Conservation (phyloP, 2,329 filamentous ascomycete species). For the Calonectria multiphialidica region DNA sequence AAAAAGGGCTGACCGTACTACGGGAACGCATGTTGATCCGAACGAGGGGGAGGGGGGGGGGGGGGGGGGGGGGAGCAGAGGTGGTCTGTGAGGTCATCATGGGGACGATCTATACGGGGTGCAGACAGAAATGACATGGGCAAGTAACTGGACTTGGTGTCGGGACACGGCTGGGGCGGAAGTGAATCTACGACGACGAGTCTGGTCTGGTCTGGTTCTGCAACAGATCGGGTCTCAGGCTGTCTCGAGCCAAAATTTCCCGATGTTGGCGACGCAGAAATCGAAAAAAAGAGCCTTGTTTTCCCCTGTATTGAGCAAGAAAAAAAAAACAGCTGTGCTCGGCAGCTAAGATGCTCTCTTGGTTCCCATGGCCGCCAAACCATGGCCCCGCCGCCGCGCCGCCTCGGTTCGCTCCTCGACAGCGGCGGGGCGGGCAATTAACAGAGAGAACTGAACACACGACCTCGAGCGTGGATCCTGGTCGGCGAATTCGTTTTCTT, state of each 20-base stretch:
- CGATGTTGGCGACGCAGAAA: background rate
- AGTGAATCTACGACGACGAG: background rate
- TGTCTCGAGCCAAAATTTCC: background rate
- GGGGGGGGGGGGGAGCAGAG: too few relatives aligned
- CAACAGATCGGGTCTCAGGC: background rate
- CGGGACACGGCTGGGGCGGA: background rate
- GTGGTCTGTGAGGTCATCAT: constrained; percentile 5
- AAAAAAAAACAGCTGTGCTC: background rate
- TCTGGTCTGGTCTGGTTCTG: background rate
- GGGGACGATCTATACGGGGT: constrained; percentile 7
- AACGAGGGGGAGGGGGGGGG: background rate
- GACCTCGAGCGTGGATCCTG: constrained; percentile 3
- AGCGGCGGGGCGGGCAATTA: constrained; percentile 14
- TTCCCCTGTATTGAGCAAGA: background rate
- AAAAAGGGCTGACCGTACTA: background rate
- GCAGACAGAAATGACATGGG: background rate
- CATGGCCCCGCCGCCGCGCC: constrained; percentile 12
- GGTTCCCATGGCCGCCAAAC: background rate
- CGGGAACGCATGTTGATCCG: background rate
- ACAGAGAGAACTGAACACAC: background rate
- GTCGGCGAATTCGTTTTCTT: background rate
- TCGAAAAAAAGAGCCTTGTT: too few relatives aligned
- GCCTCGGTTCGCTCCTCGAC: background rate
- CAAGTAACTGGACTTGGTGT: background rate
- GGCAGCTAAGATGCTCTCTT: background rate